Evolutionary conservation across 306 rosid species (phyloP).

Genomic region (Senna siamea): DNA sequence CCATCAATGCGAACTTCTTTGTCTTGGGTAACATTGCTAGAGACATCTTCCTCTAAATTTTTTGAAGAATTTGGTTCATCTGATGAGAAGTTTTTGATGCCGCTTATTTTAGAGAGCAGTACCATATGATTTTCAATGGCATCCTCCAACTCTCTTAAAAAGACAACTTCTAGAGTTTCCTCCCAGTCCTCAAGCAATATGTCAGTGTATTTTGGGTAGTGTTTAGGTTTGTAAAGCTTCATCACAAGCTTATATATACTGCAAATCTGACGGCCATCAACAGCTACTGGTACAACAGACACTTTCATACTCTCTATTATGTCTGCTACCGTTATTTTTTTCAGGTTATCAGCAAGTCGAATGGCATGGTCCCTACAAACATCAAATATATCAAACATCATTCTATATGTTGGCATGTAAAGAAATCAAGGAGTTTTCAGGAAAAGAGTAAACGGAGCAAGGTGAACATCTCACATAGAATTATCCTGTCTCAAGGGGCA

Average conservation of each 20-base stretch:
- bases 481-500: slow-evolving; percentile 72
- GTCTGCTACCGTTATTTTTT: slow-evolving; percentile 90
- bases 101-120: slow-evolving; percentile 72
- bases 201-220: slow-evolving; percentile 61
- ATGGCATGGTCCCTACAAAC: slow-evolving; percentile 70
- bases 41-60: slow-evolving; percentile 52
- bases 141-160: slow-evolving; percentile 79
- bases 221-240: slow-evolving; percentile 65
- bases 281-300: slow-evolving; percentile 58
- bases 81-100: slow-evolving; percentile 55
- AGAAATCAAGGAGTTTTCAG: slow-evolving; percentile 2
- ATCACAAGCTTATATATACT: slow-evolving; percentile 80
- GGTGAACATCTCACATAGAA: slow-evolving; percentile 65
- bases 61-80: slow-evolving; percentile 43
- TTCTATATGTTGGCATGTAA: not conserved
- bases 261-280: slow-evolving; percentile 48
- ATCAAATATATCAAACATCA: slow-evolving; percentile 33
- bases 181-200: slow-evolving; percentile 63
- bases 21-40: slow-evolving; percentile 40
- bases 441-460: slow-evolving; percentile 22
- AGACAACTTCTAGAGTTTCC: slow-evolving; percentile 59
- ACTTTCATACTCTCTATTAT: slow-evolving; percentile 71
- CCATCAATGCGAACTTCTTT: slow-evolving; percentile 41
- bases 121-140: slow-evolving; percentile 64
- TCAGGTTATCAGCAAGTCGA: slow-evolving; percentile 69